phyloP scores from a whole-genome alignment of 805 yeast genomes.

The Candida insectorum region DNA sequence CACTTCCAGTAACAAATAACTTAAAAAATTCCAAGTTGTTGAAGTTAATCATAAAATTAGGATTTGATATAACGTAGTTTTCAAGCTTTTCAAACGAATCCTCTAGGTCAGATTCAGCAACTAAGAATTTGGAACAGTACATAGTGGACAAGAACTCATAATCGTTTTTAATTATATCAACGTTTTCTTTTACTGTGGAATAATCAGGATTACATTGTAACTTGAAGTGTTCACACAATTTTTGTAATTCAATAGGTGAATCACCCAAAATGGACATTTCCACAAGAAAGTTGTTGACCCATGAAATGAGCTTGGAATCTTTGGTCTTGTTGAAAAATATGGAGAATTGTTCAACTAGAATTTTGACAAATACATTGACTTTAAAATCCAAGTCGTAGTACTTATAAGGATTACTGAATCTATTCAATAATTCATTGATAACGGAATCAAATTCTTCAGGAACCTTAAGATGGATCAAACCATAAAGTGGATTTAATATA shows the following conservation, averaged over 20 bases:
- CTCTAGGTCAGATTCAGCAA: neutral
- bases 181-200: neutral
- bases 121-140: neutral
- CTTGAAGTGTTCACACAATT: conserved; percentile 3
- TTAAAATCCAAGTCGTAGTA: conserved; percentile 58
- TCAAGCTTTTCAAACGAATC: conserved; percentile 7
- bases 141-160: conserved; percentile 11
- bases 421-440: conserved; percentile 71
- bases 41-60: conserved; percentile 1
- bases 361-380: conserved; percentile 31
- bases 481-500: conserved; percentile 13
- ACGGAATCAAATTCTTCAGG: conserved; percentile 50
- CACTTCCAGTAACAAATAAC: neutral
- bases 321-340: conserved; percentile 3
- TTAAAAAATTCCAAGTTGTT: conserved; percentile 7
- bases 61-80: conserved; percentile 6
- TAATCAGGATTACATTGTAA: conserved; percentile 3
- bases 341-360: conserved; percentile 61
- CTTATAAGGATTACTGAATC: conserved; percentile 78
- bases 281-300: conserved; percentile 9
- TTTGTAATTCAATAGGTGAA: conserved; percentile 5
- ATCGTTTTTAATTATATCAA: conserved; percentile 11
- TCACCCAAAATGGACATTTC: conserved; percentile 11
- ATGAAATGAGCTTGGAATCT: neutral
- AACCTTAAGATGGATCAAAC: conserved; percentile 5